phyloP scores from a whole-genome alignment of 1,139 yeast genomes.

The Kodamaea derodonti region DNA sequence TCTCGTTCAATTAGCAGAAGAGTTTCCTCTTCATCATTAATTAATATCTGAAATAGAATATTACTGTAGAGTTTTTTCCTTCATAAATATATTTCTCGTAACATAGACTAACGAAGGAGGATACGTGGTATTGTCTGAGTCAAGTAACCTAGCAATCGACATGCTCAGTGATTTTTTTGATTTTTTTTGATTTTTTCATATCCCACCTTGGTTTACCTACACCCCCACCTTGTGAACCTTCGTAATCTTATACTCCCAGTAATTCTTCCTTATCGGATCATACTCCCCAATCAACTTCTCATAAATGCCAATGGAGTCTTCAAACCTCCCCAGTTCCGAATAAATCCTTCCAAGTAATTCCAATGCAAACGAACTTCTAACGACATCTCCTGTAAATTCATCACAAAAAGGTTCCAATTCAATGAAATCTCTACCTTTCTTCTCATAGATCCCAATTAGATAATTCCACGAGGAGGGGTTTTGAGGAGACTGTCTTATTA shows the following conservation, averaged over 20 bases:
- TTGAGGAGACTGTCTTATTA: slow-evolving; percentile 64
- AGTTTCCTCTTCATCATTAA: too few relatives aligned
- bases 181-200: too few relatives aligned
- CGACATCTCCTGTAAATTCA: slow-evolving; percentile 31
- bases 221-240: too few relatives aligned
- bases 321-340: slow-evolving; percentile 19
- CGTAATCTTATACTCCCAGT: slow-evolving; percentile 54
- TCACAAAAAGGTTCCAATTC: slow-evolving; percentile 44
- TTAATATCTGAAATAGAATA: too few relatives aligned
- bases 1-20: too few relatives aligned
- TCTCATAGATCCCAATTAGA: slow-evolving; percentile 55
- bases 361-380: slow-evolving; percentile 60
- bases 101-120: too few relatives aligned
- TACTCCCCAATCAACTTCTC: slow-evolving; percentile 45
- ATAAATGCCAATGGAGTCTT: slow-evolving; percentile 42
- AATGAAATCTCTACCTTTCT: slow-evolving; percentile 22
- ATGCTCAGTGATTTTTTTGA: too few relatives aligned
- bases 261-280: slow-evolving; percentile 66
- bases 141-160: too few relatives aligned
- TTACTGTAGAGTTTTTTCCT: too few relatives aligned
- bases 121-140: too few relatives aligned
- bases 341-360: slow-evolving; percentile 60
- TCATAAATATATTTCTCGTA: too few relatives aligned
- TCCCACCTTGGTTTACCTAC: too few relatives aligned
- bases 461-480: slow-evolving; percentile 92